Evolutionary conservation across 75 land plant genomes (phyloP).

Genomic region (Azolla pinnata): DNA sequence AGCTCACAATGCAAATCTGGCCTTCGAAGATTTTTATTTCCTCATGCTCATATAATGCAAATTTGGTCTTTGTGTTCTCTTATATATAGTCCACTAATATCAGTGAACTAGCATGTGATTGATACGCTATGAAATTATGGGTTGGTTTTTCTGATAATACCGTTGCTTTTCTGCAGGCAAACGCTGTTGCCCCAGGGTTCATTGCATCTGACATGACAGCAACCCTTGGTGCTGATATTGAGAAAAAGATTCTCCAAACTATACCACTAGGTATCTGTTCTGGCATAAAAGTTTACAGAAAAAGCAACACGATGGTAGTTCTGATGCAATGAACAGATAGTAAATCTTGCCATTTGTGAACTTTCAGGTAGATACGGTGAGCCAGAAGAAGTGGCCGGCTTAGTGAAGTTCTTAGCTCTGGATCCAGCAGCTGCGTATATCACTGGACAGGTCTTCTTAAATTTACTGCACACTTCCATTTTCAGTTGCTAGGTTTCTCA

Average conservation of each 20-base stretch:
- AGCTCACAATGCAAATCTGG: too few relatives aligned
- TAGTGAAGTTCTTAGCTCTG: constrained; percentile 81
- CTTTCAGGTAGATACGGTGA: constrained; percentile 91
- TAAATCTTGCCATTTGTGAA: background rate
- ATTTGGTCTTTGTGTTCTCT: too few relatives aligned
- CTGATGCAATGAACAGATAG: background rate
- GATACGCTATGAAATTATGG: background rate
- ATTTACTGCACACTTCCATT: background rate
- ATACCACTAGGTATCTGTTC: constrained; percentile 89
- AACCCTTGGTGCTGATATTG: constrained; percentile 72
- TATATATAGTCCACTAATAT: too few relatives aligned
- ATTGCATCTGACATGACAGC: constrained; percentile 98
- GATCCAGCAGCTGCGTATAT: constrained; percentile 87
- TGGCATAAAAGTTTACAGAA: too few relatives aligned
- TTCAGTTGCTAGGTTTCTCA: background rate
- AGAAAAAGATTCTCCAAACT: constrained; percentile 63
- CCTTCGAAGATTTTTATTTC: too few relatives aligned
- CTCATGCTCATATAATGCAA: too few relatives aligned
- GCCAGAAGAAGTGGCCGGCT: constrained; percentile 92
- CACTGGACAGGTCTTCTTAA: constrained; percentile 76
- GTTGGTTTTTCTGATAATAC: background rate
- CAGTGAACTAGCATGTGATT: background rate
- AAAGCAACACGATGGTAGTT: too few relatives aligned
- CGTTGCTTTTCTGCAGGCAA: constrained; percentile 43
- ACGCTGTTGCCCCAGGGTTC: constrained; percentile 97